Base-by-base conservation (phyloP, 192 early-diverging fungal genomes). In the Globomyces pollinis-pini region DNA sequence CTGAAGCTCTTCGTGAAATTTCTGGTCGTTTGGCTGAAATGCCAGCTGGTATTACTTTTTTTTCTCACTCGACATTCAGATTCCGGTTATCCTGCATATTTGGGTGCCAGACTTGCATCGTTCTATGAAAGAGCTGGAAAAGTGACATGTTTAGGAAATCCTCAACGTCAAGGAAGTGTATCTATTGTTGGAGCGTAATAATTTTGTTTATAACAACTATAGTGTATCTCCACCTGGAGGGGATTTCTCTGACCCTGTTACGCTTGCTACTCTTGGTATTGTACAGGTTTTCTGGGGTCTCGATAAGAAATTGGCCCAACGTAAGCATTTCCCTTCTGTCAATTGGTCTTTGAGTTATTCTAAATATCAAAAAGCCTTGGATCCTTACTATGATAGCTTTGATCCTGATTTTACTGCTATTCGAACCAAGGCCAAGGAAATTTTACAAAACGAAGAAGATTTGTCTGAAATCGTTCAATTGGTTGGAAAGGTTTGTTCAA, bases 211-310 rank as follows among this genome's bases (percentile, higher is more conserved):
- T 15, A 35, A 18, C 13, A 43, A 18, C 38, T 54, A 13, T 53
- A 87, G 86, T 57, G 96, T 99, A n/a, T 99, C 96, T 1, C 96
- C 96, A 36, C 95, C 96, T 8, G 96, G 96, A 64, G 96, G 96
- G 79, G 96, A 99, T 72, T 98, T 96, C 71, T 93, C 96, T 44
- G 96, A 99, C 76, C 94, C 96, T 26, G 96, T 99, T 20, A 99
- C 96, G 15, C 75, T 89, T 21, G 86, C 96, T 12, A 99, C 96
- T 1, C 79, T 99, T 47, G 83, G 93, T 77, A 99, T 99, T 76
- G 96, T 99, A 1, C 96, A 99, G 71, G 96, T 99, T 45, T 99
- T 99, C 84, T 99, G 96, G 96, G 96, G 94, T 69, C 71, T 99
- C 58, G 96, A 99, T 78, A 99, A 99, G 84, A 99, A 99, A 78